These are phyloP conservation scores for Styphnolobium japonicum DNA, from an alignment of 306 rosid species.

Conservation along the genomic window DNA sequence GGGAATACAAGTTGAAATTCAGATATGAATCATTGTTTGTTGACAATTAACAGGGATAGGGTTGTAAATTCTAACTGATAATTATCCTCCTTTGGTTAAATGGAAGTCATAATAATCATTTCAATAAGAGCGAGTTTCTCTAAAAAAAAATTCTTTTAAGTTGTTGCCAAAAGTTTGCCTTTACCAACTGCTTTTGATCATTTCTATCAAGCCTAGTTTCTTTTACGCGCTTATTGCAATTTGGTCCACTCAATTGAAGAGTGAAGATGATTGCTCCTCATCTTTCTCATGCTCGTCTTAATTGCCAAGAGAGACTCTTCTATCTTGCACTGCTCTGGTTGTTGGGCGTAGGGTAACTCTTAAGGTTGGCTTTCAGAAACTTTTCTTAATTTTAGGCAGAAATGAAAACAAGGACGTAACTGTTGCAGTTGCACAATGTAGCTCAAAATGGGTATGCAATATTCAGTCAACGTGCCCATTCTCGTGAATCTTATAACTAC, in stretches of 20 bases:
- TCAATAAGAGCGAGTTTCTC: neutral
- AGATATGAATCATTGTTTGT: neutral
- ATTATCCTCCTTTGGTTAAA: neutral
- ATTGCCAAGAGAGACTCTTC: conserved; percentile 11
- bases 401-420: neutral
- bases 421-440: neutral
- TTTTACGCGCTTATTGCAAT: neutral
- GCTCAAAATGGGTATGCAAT: neutral
- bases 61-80: neutral
- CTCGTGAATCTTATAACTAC: conserved; percentile 51
- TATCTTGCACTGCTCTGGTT: conserved; percentile 19
- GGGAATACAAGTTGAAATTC: neutral
- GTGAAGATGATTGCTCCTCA: conserved; percentile 17
- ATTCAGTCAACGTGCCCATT: conserved; percentile 16
- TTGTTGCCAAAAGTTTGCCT: conserved; percentile 1
- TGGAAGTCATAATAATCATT: neutral
- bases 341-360: conserved; percentile 21
- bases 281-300: conserved; percentile 44
- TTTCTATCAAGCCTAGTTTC: neutral
- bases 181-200: neutral
- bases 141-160: neutral
- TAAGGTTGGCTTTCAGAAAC: conserved; percentile 15
- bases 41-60: neutral
- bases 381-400: neutral
- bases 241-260: conserved; percentile 17